A percentile compares a stretch with the other conserved stretches of the same genome.
These are phyloP conservation scores for Penicillium bialowiezense DNA, from an alignment of 495 filamentous ascomycete species.

Conservation along the genomic window DNA sequence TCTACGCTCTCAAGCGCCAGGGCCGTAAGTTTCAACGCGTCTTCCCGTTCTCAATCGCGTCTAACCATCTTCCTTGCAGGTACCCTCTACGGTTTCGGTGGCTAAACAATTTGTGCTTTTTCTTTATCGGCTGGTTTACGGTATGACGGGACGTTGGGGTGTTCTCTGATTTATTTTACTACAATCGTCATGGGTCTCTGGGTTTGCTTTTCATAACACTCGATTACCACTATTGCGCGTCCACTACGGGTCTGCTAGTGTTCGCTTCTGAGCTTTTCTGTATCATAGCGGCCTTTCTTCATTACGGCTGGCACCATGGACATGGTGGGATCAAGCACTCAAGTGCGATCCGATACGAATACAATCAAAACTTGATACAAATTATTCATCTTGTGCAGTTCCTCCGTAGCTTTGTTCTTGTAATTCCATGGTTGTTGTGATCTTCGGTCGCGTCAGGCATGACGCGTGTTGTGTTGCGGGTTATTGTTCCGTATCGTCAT, in stretches of 20 bases:
- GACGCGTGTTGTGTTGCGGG: neutral
- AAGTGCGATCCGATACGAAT: slow-evolving; percentile 43
- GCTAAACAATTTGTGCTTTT: slow-evolving; percentile 59
- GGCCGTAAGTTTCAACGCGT: slow-evolving; percentile 57
- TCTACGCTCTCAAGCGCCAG: slow-evolving; percentile 96
- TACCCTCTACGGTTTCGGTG: slow-evolving; percentile 99
- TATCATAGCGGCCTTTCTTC: slow-evolving; percentile 48
- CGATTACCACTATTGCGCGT: slow-evolving; percentile 43
- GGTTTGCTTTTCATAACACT: slow-evolving; percentile 44
- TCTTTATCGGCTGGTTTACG: slow-evolving; percentile 47
- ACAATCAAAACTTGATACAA: slow-evolving; percentile 33
- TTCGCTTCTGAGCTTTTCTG: slow-evolving; percentile 43
- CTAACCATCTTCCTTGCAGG: slow-evolving; percentile 32
- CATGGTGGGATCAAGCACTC: slow-evolving; percentile 30
- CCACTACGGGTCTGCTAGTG: slow-evolving; percentile 46
- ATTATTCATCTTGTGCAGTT: neutral
- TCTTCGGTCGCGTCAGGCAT: no score
- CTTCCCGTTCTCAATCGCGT: neutral
- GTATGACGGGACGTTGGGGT: slow-evolving; percentile 54
- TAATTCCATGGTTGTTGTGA: neutral
- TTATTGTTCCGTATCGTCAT: no score
- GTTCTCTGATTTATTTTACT: slow-evolving; percentile 46
- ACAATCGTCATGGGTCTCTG: slow-evolving; percentile 49
- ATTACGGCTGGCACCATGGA: slow-evolving; percentile 42
- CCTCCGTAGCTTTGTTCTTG: neutral